phyloP scores from a whole-genome alignment of 495 filamentous ascomycete genomes.

The Evernia prunastri region DNA sequence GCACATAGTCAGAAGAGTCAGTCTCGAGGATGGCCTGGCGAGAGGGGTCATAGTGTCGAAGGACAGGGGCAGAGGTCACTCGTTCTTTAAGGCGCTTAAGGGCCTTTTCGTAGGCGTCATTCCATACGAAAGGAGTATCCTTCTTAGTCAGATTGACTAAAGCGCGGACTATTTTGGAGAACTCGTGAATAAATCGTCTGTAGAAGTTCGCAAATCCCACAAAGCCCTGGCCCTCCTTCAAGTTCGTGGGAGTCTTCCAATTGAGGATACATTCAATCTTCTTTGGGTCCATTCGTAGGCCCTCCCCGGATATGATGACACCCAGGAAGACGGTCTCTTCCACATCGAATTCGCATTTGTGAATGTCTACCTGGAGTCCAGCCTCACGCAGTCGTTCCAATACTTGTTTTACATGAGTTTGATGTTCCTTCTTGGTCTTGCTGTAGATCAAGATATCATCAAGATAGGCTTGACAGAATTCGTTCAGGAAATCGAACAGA shows the following conservation, averaged over 20 bases:
- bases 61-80: too few species aligned
- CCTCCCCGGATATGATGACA: conserved; percentile 24
- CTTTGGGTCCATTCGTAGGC: conserved; percentile 23
- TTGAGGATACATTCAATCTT: conserved; percentile 26
- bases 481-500: conserved; percentile 26
- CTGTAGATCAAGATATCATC: conserved; percentile 29
- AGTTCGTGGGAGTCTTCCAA: not conserved
- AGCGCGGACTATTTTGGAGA: too few species aligned
- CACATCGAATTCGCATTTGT: conserved; percentile 33
- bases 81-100: too few species aligned
- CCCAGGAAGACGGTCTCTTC: conserved; percentile 26
- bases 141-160: too few species aligned
- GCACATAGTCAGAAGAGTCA: too few species aligned
- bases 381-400: conserved; percentile 19
- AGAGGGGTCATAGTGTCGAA: too few species aligned
- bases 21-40: too few species aligned
- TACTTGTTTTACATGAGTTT: conserved; percentile 22
- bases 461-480: conserved; percentile 28
- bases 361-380: conserved; percentile 21
- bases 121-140: too few species aligned
- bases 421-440: conserved; percentile 22
- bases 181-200: not conserved
- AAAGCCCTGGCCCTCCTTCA: not conserved
- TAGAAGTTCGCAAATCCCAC: not conserved
- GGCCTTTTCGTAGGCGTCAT: too few species aligned